Percentiles rank a stretch among this genome's conserved stretches.
Evolutionary conservation across 495 filamentous ascomycete genomes (phyloP).

Genomic region (Penicillium crystallinum): DNA sequence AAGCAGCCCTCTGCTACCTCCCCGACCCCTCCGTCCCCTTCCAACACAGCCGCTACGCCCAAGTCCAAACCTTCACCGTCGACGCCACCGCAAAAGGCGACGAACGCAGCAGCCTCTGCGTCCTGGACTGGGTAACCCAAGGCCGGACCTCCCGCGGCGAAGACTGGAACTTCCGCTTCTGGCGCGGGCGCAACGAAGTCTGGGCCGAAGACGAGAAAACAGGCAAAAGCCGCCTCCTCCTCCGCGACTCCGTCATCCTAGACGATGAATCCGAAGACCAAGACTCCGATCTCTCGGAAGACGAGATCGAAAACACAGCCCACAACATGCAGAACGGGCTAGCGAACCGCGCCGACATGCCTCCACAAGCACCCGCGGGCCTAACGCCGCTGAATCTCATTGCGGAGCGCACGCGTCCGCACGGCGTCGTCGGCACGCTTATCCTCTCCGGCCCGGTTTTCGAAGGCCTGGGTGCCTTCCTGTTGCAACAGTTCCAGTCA

Average conservation of each 20-base stretch:
- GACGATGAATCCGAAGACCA: constrained; percentile 42
- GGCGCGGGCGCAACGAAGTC: constrained; percentile 81
- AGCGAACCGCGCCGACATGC: constrained; percentile 7
- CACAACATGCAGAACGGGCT: constrained; percentile 9
- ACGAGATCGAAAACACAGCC: constrained; percentile 1
- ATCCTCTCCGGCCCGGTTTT: constrained; percentile 74
- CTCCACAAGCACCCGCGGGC: constrained; percentile 8
- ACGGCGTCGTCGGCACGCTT: constrained; percentile 73
- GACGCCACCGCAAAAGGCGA: constrained; percentile 44
- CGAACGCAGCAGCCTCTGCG: constrained; percentile 56
- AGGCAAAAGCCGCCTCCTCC: constrained; percentile 55
- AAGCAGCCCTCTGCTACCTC: constrained; percentile 76
- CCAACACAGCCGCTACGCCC: constrained; percentile 70
- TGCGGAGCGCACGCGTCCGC: constrained; percentile 38
- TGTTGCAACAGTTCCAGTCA: constrained; percentile 67
- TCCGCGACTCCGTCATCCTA: constrained; percentile 77
- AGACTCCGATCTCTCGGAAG: constrained; percentile 27
- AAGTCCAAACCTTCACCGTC: constrained; percentile 71
- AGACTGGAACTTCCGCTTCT: constrained; percentile 73
- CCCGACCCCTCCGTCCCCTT: constrained; percentile 94
- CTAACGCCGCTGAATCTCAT: constrained; percentile 28
- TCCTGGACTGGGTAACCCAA: constrained; percentile 89
- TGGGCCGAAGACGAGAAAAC: constrained; percentile 49
- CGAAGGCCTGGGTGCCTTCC: constrained; percentile 57
- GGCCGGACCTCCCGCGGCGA: constrained; percentile 86